A percentile compares a stretch with the other conserved stretches of the same genome.
phyloP scores from a whole-genome alignment of 2,329 filamentous ascomycete genomes.

The Penicillium hordei region DNA sequence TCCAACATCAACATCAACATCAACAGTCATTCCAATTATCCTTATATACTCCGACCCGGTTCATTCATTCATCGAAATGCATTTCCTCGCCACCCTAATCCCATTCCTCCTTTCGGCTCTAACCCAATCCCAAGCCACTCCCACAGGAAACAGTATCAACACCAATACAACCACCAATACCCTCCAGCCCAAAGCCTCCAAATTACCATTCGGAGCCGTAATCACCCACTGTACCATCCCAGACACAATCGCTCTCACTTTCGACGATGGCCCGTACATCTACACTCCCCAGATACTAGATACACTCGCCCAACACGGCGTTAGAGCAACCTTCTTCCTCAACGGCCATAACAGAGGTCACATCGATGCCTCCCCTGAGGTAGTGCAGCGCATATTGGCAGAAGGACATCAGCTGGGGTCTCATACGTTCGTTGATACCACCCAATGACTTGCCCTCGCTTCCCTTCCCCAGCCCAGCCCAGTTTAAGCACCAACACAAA shows the following conservation, averaged over 20 bases:
- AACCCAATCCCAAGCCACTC: constrained; percentile 2
- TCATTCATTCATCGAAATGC: background rate
- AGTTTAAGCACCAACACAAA: background rate
- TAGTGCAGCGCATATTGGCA: constrained; percentile 31
- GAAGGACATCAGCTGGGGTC: constrained; percentile 51
- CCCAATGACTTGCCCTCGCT: background rate
- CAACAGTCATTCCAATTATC: background rate
- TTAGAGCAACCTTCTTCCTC: constrained; percentile 66
- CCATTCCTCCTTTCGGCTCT: background rate
- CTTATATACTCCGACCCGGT: background rate
- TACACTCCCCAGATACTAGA: constrained; percentile 61
- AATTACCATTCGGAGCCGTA: constrained; percentile 45
- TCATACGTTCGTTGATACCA: constrained; percentile 39
- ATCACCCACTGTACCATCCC: constrained; percentile 42
- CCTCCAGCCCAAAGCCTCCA: background rate
- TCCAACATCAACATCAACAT: background rate
- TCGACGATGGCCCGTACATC: constrained; percentile 63
- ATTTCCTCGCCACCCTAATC: background rate
- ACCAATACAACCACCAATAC: background rate
- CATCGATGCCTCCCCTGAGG: constrained; percentile 31
- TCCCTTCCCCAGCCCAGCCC: background rate
- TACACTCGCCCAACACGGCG: constrained; percentile 55
- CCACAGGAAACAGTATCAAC: background rate
- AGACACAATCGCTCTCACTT: constrained; percentile 63
- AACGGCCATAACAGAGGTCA: constrained; percentile 43